Conservation (phyloP, 306 rosid species). For the Arachis stenosperma region DNA sequence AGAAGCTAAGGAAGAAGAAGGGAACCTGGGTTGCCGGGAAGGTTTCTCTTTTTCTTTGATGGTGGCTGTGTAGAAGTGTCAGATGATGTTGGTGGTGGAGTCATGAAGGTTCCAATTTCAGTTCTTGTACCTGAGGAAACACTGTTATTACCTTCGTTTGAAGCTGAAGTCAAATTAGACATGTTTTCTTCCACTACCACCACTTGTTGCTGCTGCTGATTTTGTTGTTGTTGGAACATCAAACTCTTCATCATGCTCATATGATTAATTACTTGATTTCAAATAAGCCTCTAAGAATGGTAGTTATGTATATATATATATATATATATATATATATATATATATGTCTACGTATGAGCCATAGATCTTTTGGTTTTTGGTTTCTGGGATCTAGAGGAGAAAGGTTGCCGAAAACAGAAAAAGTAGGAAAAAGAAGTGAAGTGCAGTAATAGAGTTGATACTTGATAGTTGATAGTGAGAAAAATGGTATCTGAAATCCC, state of each 20-base stretch:
- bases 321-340: neutral
- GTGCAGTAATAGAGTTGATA: constrained; percentile 15
- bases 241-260: constrained; percentile 53
- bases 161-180: constrained; percentile 92
- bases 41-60: constrained; percentile 82
- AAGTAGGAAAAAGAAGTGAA: constrained; percentile 32
- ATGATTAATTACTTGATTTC: too few relatives aligned
- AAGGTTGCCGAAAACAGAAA: constrained; percentile 35
- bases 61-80: constrained; percentile 45
- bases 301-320: neutral
- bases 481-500: constrained; percentile 31
- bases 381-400: constrained; percentile 48
- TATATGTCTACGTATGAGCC: constrained; percentile 31
- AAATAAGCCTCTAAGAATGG: too few relatives aligned
- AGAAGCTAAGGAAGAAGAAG: neutral
- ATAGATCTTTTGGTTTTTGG: constrained; percentile 52
- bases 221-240: constrained; percentile 58
- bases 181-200: constrained; percentile 69
- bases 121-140: constrained; percentile 80
- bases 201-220: constrained; percentile 45
- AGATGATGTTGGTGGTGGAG: constrained; percentile 50
- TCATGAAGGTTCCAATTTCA: constrained; percentile 49
- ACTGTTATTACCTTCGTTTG: constrained; percentile 80
- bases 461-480: neutral
- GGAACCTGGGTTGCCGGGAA: constrained; percentile 97